Percentiles rank a stretch among this genome's conserved stretches.
These are phyloP conservation scores for Solanum hybrid DNA, from an alignment of 305 asterid species.

Conservation along the genomic window DNA sequence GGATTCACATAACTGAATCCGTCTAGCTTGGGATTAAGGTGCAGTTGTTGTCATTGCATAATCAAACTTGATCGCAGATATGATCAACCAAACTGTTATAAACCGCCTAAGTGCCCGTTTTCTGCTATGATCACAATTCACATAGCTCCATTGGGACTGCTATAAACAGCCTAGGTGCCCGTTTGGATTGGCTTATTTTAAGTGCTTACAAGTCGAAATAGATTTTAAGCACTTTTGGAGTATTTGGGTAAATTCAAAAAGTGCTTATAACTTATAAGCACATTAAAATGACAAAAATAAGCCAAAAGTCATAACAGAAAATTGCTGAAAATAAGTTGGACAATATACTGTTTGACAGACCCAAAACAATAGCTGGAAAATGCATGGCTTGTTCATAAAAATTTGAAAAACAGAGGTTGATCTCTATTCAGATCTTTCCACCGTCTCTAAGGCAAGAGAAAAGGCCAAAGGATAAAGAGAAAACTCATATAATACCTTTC, in stretches of 20 bases:
- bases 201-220: neutral
- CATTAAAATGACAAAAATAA: neutral
- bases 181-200: neutral
- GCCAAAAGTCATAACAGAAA: neutral
- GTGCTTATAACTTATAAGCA: neutral
- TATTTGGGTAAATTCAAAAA: neutral
- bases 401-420: neutral
- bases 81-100: neutral
- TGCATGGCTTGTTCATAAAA: neutral
- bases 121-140: neutral
- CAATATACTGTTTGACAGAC: neutral
- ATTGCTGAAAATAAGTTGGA: neutral
- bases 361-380: neutral
- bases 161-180: neutral
- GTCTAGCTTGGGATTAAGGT: neutral
- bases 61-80: neutral
- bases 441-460: neutral
- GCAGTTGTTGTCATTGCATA: neutral
- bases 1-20: neutral
- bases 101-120: neutral
- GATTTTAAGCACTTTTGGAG: neutral
- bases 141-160: neutral
- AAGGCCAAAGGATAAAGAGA: neutral
- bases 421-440: neutral
- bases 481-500: constrained; percentile 40